phyloP scores from a whole-genome alignment of 2,329 filamentous ascomycete species.

The Claviceps purpurea region DNA sequence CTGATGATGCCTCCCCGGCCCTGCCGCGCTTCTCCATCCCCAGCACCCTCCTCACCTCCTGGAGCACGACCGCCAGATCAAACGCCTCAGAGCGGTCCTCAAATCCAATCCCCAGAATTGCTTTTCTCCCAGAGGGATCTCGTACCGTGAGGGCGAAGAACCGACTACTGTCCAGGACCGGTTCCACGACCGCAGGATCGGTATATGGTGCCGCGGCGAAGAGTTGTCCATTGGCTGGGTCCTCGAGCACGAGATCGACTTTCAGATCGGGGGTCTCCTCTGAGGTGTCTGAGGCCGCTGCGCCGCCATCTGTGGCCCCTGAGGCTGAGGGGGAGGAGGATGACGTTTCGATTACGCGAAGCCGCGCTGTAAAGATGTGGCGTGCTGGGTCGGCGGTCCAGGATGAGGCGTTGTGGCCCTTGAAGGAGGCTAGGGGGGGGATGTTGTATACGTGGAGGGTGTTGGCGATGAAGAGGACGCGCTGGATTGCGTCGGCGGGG shows the following conservation, averaged over 20 bases:
- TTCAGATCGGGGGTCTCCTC: slow-evolving; percentile 38
- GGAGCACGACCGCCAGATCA: slow-evolving; percentile 68
- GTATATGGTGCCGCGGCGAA: slow-evolving; percentile 79
- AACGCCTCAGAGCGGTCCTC: slow-evolving; percentile 79
- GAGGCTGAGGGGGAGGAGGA: neutral
- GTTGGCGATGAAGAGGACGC: slow-evolving; percentile 64
- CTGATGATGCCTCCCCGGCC: slow-evolving; percentile 20
- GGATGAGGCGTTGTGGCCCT: slow-evolving; percentile 62
- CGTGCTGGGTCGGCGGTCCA: slow-evolving; percentile 63
- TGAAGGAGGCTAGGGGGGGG: slow-evolving; percentile 63
- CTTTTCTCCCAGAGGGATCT: slow-evolving; percentile 61
- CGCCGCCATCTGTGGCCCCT: neutral
- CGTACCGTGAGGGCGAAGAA: slow-evolving; percentile 79
- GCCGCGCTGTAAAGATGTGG: slow-evolving; percentile 74
- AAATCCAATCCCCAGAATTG: slow-evolving; percentile 72
- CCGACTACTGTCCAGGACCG: slow-evolving; percentile 63
- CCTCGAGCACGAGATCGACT: slow-evolving; percentile 68
- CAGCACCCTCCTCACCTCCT: slow-evolving; percentile 61
- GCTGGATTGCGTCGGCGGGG: slow-evolving; percentile 67
- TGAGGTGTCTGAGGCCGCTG: slow-evolving; percentile 18
- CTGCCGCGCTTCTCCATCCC: slow-evolving; percentile 36
- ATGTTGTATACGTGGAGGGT: slow-evolving; percentile 79
- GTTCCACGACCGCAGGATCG: slow-evolving; percentile 51
- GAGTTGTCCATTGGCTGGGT: slow-evolving; percentile 55
- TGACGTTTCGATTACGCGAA: slow-evolving; percentile 62